Evolutionary conservation across 305 asterid genomes (phyloP), one percentile per base, ranked within the genome.

Genomic region (Fraxinus paxiana): DNA sequence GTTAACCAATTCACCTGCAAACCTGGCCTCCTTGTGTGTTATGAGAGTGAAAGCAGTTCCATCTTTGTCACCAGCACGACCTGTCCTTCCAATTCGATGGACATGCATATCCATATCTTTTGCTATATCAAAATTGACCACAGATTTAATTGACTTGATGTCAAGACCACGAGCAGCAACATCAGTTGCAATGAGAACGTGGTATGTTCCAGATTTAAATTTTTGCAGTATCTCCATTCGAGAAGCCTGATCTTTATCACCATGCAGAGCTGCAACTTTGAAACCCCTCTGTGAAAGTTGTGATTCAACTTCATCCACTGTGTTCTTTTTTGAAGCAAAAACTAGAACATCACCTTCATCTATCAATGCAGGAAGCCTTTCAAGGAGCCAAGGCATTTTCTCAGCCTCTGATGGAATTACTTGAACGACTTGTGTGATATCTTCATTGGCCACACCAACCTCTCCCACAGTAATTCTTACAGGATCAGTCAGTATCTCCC

Each of bases 91-190:
- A 87, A 95, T 93, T 76, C 99, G 91, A 80, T 95, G 99, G 31
- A 95, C 99, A 84, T 95, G 99, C 99, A 95, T 95, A 88, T 95
- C 99, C 98, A 95, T 95, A 76, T 95, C 99, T 87, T 92, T 95
- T 73, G 99, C 98, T 80, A 90, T 90, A 85, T 95, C 99, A 84
- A 87, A 95, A 85, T 95, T 95, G 54, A 95, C 97, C 82, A 95
- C 99, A 30, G 99, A 92, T 85, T 95, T 95, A 74, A 95, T 92
- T 70, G 99, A 95, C 91, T 93, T 95, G 87, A 95, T 95, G 89
- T 95, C 99, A 87, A 95, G 97, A 81, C 99, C 99, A 63, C 97
- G 98, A 86, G 99, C 97, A 84, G 98, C 98, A 83, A 95, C 98
- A 90, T 95, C 98, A 79, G 99, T 95, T 81, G 99, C 99, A 82